Base-by-base conservation (phyloP, 2,329 filamentous ascomycete genomes). In the Lecanicillium sp. region DNA sequence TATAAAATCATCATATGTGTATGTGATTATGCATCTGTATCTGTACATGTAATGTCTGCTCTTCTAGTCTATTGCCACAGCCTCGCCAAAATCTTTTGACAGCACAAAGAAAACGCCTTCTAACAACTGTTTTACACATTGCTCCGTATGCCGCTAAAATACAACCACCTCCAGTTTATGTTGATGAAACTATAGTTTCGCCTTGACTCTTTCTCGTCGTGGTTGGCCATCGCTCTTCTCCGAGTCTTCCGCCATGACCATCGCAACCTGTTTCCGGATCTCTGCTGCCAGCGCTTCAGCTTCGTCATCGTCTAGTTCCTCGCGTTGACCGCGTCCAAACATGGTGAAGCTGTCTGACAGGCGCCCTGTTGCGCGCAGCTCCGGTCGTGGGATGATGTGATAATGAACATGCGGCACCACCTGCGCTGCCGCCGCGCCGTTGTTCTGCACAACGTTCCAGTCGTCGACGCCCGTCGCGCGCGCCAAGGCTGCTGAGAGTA, bases 361-460 rank as follows among this genome's bases (percentile, higher is more conserved):
- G 33, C 64, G 57, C 6, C 66, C 71, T 47, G 67, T 72, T 33
- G 65, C 73, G 48, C 66, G 68, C 42, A 74, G 74, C 62, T 84
- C 78, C 0, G 89, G 88, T 28, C 90, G 68, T 0, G 90, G 90
- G 25, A 98, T 94, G 37, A 97, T 74, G 52, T 98, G 92, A 58
- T 94, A 97, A 60, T 98, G 90, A 35, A 94, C 82, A 60, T 97
- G 90, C 17, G 84, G 84, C 2, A 97, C 88, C 13, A 95, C 87
- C 64, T 97, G 90, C 3, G 88, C 88, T 3, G 90, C 90, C 22
- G 87, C 78, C 4, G 81, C 81, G 13, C 90, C 87, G 51, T 96
- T 97, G 58, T 97, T 97, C 66, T 97, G 90, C 40, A 97, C 87
- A 20, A 97, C 79, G 60, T 98, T 98, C 84, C 90, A 97, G 63